Conservation (phyloP, 768 basidiomycete species). For the Amanita jacksonii region DNA sequence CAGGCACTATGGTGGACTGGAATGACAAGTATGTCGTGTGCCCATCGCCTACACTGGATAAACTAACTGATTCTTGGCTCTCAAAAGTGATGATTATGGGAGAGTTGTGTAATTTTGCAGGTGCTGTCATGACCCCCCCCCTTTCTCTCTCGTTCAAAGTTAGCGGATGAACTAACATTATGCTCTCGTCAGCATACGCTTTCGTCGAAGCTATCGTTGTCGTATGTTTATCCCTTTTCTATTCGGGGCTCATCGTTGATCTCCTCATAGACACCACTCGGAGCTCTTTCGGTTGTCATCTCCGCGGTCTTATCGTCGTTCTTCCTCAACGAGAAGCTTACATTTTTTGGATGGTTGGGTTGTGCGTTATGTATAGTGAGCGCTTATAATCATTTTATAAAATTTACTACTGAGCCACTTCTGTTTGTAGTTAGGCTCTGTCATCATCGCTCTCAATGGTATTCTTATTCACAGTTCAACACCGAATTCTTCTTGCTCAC, state of each 20-base stretch:
- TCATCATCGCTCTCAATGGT: conserved; percentile 88
- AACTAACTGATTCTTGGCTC: conserved; percentile 1
- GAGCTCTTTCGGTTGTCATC: conserved; percentile 92
- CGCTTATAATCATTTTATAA: no score
- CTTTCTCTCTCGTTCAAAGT: not conserved
- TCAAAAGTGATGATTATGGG: conserved; percentile 82
- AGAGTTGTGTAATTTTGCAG: conserved; percentile 79
- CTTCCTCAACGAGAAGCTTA: conserved; percentile 87
- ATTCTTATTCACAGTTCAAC: conserved; percentile 14
- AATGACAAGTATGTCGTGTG: conserved; percentile 58
- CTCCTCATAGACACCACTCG: conserved; percentile 69
- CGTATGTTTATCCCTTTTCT: conserved; percentile 31
- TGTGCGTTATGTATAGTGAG: conserved; percentile 85
- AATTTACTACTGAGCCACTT: no score
- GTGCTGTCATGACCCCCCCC: conserved; percentile 28
- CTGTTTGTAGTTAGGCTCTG: conserved; percentile 59
- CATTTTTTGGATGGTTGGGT: conserved; percentile 96
- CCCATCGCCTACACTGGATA: not conserved
- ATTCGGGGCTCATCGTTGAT: not conserved
- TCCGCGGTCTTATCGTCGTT: conserved; percentile 89
- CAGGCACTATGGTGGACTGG: conserved; percentile 90
- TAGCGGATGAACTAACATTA: no score
- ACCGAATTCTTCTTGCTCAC: conserved; percentile 15
- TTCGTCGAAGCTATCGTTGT: conserved; percentile 92
- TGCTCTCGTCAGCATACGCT: conserved; percentile 51